A percentile compares a stretch with the other conserved stretches of the same genome.
Conservation (phyloP, 1,284 basidiomycete species). For the Polyporus tsugae region DNA sequence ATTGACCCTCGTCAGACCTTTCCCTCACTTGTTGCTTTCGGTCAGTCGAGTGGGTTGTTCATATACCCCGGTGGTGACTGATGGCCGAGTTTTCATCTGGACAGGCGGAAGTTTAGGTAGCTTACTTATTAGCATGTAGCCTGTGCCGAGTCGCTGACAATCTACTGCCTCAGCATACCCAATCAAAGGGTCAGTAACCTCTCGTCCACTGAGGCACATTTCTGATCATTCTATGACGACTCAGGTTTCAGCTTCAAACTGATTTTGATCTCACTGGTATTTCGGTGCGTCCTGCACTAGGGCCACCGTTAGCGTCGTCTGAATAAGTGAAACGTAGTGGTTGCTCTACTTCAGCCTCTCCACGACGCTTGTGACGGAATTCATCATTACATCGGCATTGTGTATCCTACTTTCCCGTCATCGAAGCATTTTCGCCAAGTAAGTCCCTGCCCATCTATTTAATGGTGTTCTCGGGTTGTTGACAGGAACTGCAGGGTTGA, state of each 20-base stretch:
- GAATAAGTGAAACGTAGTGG: slow-evolving; percentile 7
- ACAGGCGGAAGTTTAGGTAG: slow-evolving; percentile 4
- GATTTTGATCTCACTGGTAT: background rate
- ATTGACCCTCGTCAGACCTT: background rate
- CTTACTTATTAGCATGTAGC: background rate
- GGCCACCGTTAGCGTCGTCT: background rate
- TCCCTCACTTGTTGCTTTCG: slow-evolving; percentile 3
- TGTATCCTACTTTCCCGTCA: slow-evolving; percentile 9
- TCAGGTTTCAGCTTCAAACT: background rate
- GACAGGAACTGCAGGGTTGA: slow-evolving; percentile 13
- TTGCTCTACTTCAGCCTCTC: slow-evolving; percentile 15
- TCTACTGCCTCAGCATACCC: background rate
- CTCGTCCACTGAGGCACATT: background rate
- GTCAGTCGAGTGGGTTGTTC: background rate
- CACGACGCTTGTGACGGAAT: slow-evolving; percentile 6
- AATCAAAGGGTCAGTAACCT: background rate
- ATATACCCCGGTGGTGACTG: background rate
- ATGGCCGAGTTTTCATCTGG: background rate
- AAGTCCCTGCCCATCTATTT: background rate
- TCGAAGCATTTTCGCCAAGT: slow-evolving; percentile 1
- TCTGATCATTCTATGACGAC: background rate
- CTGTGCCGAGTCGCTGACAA: background rate
- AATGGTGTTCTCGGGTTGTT: background rate
- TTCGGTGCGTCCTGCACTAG: background rate
- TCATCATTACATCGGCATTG: slow-evolving; percentile 9